phyloP scores from a whole-genome alignment of 192 early-diverging fungal genomes.

The Fimicolochytrium jonesii region DNA sequence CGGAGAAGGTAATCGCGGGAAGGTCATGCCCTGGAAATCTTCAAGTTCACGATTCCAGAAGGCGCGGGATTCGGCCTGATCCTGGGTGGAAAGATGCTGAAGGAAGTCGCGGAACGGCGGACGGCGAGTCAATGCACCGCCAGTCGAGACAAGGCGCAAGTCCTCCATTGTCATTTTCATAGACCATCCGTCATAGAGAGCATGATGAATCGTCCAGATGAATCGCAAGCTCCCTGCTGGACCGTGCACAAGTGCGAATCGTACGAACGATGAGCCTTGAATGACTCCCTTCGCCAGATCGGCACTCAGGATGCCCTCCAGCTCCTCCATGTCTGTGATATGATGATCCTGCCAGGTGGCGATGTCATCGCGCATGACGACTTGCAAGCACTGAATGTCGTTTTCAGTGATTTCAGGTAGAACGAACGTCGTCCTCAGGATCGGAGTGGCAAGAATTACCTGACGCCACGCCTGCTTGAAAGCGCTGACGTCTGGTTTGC shows the following conservation, averaged over 20 bases:
- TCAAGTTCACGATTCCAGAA: constrained; percentile 10
- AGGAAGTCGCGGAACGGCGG: constrained; percentile 16
- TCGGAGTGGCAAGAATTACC: constrained; percentile 4
- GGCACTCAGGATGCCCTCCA: neutral
- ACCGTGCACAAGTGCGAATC: neutral
- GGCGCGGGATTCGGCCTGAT: neutral
- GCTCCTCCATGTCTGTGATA: neutral
- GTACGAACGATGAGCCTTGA: neutral
- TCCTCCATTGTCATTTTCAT: constrained; percentile 18
- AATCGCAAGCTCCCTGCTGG: neutral
- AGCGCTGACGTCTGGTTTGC: neutral
- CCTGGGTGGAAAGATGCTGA: neutral
- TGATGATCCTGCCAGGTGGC: neutral
- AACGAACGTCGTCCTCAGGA: constrained; percentile 29
- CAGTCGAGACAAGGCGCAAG: neutral
- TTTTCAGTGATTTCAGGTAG: neutral
- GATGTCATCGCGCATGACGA: constrained; percentile 1
- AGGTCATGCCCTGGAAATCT: constrained; percentile 3
- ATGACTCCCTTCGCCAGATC: neutral
- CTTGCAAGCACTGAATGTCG: constrained; percentile 9
- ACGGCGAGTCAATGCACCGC: neutral
- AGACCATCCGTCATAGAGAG: constrained; percentile 34
- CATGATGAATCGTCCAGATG: constrained; percentile 31
- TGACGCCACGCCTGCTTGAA: constrained; percentile 9
- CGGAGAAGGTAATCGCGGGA: neutral